A percentile compares a stretch with the other conserved stretches of the same genome.
These are phyloP conservation scores for Cetraspora pellucida DNA, from an alignment of 192 early-diverging fungal genomes.

Conservation along the genomic window DNA sequence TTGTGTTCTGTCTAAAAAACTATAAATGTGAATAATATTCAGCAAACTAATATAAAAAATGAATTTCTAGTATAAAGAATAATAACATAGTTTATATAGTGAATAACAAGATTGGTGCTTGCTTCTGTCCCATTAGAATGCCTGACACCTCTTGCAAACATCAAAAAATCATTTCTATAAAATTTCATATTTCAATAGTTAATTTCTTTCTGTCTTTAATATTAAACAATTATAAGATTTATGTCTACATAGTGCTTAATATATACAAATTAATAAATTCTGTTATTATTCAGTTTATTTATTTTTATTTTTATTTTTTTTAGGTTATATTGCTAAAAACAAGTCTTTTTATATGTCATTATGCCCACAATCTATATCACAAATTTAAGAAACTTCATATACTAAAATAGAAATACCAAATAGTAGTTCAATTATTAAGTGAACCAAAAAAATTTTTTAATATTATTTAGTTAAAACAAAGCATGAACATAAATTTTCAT, in stretches of 20 bases:
- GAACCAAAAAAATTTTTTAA: no score
- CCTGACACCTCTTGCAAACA: background rate
- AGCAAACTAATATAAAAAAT: background rate
- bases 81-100: background rate
- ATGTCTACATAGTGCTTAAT: background rate
- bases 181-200: background rate
- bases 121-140: background rate
- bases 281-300: no score
- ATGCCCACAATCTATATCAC: no score
- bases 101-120: background rate
- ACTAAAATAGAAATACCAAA: no score
- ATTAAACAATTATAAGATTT: background rate
- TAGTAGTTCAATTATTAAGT: no score
- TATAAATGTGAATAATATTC: background rate
- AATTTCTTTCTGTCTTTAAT: background rate
- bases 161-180: background rate
- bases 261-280: background rate
- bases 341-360: background rate
- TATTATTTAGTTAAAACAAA: no score
- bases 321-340: constrained; percentile 4
- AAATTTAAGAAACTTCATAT: no score
- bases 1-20: background rate
- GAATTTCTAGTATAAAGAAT: background rate
- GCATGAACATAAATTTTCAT: no score
- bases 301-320: background rate